phyloP scores from a whole-genome alignment of 768 basidiomycete species.

The Psilocybe cyanescens region DNA sequence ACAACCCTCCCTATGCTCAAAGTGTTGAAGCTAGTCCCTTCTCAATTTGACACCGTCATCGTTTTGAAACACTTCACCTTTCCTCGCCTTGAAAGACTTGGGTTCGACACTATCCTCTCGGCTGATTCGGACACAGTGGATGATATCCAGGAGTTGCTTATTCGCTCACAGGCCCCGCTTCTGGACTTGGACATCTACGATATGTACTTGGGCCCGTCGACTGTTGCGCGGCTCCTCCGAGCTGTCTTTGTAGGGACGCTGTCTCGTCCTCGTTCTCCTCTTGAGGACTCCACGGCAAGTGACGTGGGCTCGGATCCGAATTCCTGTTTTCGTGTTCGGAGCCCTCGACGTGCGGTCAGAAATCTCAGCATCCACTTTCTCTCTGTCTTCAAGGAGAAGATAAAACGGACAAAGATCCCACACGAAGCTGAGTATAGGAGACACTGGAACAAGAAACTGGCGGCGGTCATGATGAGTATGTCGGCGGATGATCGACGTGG shows the following conservation, averaged over 20 bases:
- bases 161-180: background rate
- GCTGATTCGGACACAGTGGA: background rate
- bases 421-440: background rate
- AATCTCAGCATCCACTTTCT: background rate
- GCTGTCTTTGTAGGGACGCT: background rate
- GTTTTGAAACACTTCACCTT: background rate
- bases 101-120: background rate
- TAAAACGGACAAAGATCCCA: background rate
- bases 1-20: background rate
- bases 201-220: background rate
- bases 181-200: background rate
- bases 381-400: background rate
- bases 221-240: background rate
- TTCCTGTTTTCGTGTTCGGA: too few relatives aligned
- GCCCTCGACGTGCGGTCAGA: too few relatives aligned
- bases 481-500: background rate
- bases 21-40: background rate
- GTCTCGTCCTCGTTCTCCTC: background rate
- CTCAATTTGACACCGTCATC: background rate
- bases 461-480: background rate
- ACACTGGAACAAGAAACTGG: background rate
- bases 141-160: background rate
- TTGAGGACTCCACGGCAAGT: too few relatives aligned
- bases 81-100: background rate
- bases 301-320: too few relatives aligned